These are phyloP conservation scores for Mayamaea pseudoterrestris DNA, from an alignment of 108 stramenopile species.

Conservation along the genomic window DNA sequence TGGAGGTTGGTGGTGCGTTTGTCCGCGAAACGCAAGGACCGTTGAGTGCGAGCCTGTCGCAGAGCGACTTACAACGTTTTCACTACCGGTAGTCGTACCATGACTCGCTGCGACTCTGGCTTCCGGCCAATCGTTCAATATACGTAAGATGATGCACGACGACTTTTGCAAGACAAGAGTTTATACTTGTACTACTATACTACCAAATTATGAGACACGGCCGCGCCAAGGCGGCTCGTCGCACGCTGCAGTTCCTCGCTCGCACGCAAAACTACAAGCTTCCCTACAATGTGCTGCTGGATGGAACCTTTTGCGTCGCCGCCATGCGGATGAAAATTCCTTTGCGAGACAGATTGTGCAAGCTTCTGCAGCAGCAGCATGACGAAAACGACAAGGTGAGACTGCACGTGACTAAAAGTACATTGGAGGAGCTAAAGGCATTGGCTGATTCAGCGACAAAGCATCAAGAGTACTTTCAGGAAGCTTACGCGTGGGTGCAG, in stretches of 20 bases:
- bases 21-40: no score
- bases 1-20: no score
- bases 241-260: constrained; percentile 67
- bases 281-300: constrained; percentile 57
- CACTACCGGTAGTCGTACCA: no score
- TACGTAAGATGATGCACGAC: no score
- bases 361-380: constrained; percentile 21
- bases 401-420: constrained; percentile 30
- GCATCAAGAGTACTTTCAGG: constrained; percentile 16
- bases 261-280: constrained; percentile 42
- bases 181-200: no score
- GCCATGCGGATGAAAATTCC: constrained; percentile 47
- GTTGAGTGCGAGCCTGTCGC: no score
- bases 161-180: no score
- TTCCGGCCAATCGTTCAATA: no score
- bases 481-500: constrained; percentile 18
- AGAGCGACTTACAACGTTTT: no score
- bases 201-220: constrained; percentile 90
- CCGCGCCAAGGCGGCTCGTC: constrained; percentile 68
- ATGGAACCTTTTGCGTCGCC: constrained; percentile 64
- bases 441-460: constrained; percentile 12
- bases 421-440: constrained; percentile 30
- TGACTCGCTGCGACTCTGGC: no score
- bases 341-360: constrained; percentile 29
- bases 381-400: no score